Evolutionary conservation across 208 protist species (phyloP), one percentile per base, ranked within the genome.

Genomic region (Leishmania lainsoni): DNA sequence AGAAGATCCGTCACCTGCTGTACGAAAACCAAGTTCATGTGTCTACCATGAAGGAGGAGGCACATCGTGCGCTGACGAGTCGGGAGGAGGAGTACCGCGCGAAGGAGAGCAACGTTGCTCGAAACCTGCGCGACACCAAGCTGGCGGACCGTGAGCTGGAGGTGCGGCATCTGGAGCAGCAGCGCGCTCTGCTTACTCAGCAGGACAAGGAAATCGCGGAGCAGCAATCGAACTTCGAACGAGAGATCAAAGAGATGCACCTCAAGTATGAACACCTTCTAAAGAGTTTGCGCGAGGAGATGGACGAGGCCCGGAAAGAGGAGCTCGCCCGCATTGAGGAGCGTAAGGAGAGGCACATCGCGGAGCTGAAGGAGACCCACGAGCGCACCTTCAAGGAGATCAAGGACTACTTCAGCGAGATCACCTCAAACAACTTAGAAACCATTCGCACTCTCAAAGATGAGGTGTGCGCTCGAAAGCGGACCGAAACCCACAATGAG

Each of bases 401-500:
- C 85, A 99, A 99, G 81, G 95, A 98, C 72, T 99, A 99, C 90
- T 99, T 99, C 89, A 99, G 97, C 81, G 98, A 99, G 82, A 99
- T 99, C 78, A 99, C 98, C 14, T 98, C 97, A 35, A 99, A 99
- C 92, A 99, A 99, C 90, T 79, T 99, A n/a, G 98, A 99, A 75
- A 98, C 98, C 35, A 99, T 99, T 83, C 97, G 98, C 26, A 98
- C 96, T 20, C 90, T 99, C 35, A 99, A 99, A 89, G 98, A 98
- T 77, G 93, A 98, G 83, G 94, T 99, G 61, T 98, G 98, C 84
- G 93, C 97, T 22, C 93, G 98, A 84, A 98, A 98, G 84, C 94
- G 98, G 58, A 97, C 96, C 2, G 97, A 99, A 85, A 91, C 98
- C 12, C 91, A 98, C 73, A 99, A 99, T 81, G 98, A 99, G 85